Evolutionary conservation across 164 flowering plant genomes (phyloP).

Genomic region (Chloranthus sessilifolius): DNA sequence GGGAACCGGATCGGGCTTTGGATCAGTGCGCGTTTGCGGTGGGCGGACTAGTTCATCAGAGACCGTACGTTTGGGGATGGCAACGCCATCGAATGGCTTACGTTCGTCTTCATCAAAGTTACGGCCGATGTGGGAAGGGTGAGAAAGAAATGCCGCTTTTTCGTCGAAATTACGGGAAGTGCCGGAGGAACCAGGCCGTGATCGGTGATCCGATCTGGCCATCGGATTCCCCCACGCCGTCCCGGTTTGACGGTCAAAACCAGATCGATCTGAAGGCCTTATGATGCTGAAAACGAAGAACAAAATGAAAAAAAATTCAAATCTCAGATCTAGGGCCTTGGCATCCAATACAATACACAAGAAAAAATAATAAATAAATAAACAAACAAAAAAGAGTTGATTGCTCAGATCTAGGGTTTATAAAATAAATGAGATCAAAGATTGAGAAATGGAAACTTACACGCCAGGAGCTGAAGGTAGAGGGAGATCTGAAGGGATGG

Average conservation of each 20-base stretch:
- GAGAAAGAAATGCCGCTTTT: slow-evolving; percentile 54
- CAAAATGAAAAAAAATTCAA: background rate
- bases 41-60: slow-evolving; percentile 50
- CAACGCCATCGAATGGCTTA: slow-evolving; percentile 74
- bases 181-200: slow-evolving; percentile 70
- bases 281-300: slow-evolving; percentile 32
- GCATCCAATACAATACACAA: too few relatives aligned
- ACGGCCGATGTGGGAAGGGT: slow-evolving; percentile 50
- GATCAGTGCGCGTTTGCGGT: slow-evolving; percentile 25
- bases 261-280: slow-evolving; percentile 58
- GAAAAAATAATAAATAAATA: background rate
- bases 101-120: slow-evolving; percentile 96
- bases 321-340: slow-evolving; percentile 9
- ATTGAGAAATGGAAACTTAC: slow-evolving; percentile 33
- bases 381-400: background rate
- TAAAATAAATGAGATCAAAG: background rate
- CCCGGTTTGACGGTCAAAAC: slow-evolving; percentile 45
- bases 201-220: slow-evolving; percentile 54
- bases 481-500: slow-evolving; percentile 90
- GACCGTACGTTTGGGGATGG: slow-evolving; percentile 48
- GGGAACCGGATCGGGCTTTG: slow-evolving; percentile 30
- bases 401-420: background rate
- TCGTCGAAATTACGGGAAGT: slow-evolving; percentile 58
- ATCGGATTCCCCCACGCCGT: slow-evolving; percentile 51
- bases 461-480: slow-evolving; percentile 97